Evolutionary conservation across 805 yeast genomes (phyloP).

Genomic region (Candida succiphila): DNA sequence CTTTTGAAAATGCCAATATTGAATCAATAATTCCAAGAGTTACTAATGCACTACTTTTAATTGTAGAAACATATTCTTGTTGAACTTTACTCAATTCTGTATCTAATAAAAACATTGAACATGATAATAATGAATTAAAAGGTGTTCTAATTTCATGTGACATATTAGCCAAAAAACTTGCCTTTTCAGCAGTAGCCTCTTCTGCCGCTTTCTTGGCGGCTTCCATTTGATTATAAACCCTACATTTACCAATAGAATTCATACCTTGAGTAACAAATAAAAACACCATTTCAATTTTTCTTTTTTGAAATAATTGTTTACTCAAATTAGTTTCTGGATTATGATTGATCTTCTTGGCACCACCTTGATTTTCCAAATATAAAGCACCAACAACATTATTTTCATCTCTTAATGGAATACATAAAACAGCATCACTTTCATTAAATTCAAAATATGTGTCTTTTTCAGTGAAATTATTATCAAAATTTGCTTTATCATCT

Average conservation of each 20-base stretch:
- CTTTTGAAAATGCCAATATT: constrained; percentile 42
- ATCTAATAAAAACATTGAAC: constrained; percentile 38
- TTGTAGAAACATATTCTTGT: constrained; percentile 41
- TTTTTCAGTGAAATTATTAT: constrained; percentile 19
- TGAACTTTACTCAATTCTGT: constrained; percentile 34
- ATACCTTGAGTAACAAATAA: constrained; percentile 43
- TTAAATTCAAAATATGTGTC: constrained; percentile 31
- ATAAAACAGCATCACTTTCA: constrained; percentile 25
- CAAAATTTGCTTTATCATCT: constrained; percentile 25
- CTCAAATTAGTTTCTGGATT: constrained; percentile 5
- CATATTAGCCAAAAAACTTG: constrained; percentile 44
- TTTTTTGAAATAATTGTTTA: constrained; percentile 22
- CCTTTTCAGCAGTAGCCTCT: constrained; percentile 44
- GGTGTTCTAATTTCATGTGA: constrained; percentile 51
- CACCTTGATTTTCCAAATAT: constrained; percentile 29
- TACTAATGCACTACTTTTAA: constrained; percentile 38
- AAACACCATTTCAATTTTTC: constrained; percentile 28
- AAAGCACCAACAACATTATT: constrained; percentile 33
- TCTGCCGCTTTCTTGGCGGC: constrained; percentile 43
- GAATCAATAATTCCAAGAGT: constrained; percentile 44
- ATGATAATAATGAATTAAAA: constrained; percentile 39
- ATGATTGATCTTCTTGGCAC: constrained; percentile 3
- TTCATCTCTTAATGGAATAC: constrained; percentile 36
- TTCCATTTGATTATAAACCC: constrained; percentile 36
- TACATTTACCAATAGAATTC: constrained; percentile 38